Conservation (phyloP, 2,329 filamentous ascomycete genomes). For the Botrytis hyacinthi region DNA sequence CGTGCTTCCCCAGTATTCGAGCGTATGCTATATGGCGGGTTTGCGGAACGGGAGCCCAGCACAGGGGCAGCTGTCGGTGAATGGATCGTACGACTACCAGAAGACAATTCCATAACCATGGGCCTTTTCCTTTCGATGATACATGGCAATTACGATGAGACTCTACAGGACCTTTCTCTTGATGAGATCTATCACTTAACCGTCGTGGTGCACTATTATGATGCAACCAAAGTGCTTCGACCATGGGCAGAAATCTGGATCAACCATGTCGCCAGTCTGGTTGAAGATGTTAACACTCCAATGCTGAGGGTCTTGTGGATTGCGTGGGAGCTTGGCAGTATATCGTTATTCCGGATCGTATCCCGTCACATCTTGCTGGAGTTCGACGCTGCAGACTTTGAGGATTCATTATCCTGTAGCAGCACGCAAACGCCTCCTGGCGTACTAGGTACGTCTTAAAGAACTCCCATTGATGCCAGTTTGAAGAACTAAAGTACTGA, state of each 20-base stretch:
- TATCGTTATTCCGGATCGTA: not conserved
- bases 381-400: not conserved
- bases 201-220: not conserved
- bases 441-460: not conserved
- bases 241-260: not conserved
- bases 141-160: not conserved
- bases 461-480: not conserved
- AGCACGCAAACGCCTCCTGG: not conserved
- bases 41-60: not conserved
- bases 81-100: not conserved
- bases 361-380: not conserved
- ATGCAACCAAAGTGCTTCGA: not conserved
- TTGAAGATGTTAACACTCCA: not conserved
- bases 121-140: not conserved
- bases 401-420: not conserved
- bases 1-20: not conserved
- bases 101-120: not conserved
- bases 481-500: not conserved
- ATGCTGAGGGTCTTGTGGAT: not conserved
- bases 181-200: not conserved
- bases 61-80: not conserved
- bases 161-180: not conserved
- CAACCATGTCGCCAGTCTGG: not conserved
- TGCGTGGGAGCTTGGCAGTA: not conserved
- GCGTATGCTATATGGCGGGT: not conserved